Conservation (phyloP, 2,329 filamentous ascomycete genomes). For the Neocatenulostroma microsporum region DNA sequence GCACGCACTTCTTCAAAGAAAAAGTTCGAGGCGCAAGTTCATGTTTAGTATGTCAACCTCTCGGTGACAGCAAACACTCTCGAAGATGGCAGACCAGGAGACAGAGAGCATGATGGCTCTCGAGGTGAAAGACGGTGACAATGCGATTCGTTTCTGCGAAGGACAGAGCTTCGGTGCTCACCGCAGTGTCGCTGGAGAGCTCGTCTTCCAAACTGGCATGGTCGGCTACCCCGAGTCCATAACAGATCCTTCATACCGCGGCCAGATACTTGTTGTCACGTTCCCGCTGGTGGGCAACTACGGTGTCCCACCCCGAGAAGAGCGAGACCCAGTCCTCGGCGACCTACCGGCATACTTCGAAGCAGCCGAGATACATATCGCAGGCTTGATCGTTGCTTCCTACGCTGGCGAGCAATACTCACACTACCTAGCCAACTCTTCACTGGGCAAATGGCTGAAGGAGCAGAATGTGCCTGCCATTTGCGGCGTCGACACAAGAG, state of each 20-base stretch:
- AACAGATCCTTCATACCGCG: conserved; percentile 79
- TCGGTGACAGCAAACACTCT: conserved; percentile 8
- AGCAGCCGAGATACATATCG: conserved; percentile 84
- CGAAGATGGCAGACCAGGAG: conserved; percentile 22
- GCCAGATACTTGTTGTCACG: conserved; percentile 92
- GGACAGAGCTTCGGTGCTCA: conserved; percentile 94
- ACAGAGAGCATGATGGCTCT: conserved; percentile 55
- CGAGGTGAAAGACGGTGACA: conserved; percentile 84
- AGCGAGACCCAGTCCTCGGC: conserved; percentile 73
- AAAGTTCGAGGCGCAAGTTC: no score
- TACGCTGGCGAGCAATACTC: conserved; percentile 95
- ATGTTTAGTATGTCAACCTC: no score
- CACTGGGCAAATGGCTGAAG: conserved; percentile 89
- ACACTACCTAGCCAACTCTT: conserved; percentile 84
- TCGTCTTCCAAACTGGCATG: conserved; percentile 99
- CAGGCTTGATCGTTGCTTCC: conserved; percentile 80
- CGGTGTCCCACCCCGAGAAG: conserved; percentile 82
- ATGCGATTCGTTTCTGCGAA: conserved; percentile 56
- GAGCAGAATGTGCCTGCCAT: conserved; percentile 91
- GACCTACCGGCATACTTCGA: conserved; percentile 91
- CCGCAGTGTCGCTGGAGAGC: conserved; percentile 89
- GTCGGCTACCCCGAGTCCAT: conserved; percentile 95
- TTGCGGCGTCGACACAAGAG: conserved; percentile 88
- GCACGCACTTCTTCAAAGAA: no score
- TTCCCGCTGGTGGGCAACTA: conserved; percentile 97